These are phyloP conservation scores for Fusarium stilboides DNA, from an alignment of 2,329 filamentous ascomycete species.

Conservation along the genomic window DNA sequence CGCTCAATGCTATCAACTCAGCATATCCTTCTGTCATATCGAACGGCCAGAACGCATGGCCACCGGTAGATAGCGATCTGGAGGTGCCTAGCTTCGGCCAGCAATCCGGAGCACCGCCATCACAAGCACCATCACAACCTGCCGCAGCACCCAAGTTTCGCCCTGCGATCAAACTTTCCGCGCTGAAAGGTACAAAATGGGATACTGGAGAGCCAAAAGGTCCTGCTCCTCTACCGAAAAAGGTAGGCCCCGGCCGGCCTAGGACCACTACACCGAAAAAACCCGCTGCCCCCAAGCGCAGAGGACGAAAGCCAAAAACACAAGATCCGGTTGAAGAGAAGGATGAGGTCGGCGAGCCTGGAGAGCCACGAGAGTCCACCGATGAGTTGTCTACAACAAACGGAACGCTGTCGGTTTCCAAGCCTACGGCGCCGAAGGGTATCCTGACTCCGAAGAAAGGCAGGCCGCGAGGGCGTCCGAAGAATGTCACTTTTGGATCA, in stretches of 20 bases:
- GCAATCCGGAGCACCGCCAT: slow-evolving; percentile 20
- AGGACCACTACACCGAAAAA: slow-evolving; percentile 44
- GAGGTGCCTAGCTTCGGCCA: slow-evolving; percentile 3
- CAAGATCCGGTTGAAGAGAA: slow-evolving; percentile 24
- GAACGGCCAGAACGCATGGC: slow-evolving; percentile 37
- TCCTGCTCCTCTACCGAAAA: slow-evolving; percentile 41
- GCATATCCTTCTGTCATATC: slow-evolving; percentile 52
- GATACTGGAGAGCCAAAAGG: slow-evolving; percentile 51
- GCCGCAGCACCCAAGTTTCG: slow-evolving; percentile 42
- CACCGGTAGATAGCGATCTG: slow-evolving; percentile 23
- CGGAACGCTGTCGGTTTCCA: slow-evolving; percentile 35
- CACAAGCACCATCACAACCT: slow-evolving; percentile 28
- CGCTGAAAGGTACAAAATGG: slow-evolving; percentile 58
- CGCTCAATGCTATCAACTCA: slow-evolving; percentile 52
- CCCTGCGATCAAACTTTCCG: slow-evolving; percentile 57
- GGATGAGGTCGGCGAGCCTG: slow-evolving; percentile 9
- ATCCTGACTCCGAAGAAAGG: slow-evolving; percentile 70
- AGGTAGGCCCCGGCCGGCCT: slow-evolving; percentile 41
- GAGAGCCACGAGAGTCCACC: slow-evolving; percentile 18
- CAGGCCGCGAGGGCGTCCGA: slow-evolving; percentile 58
- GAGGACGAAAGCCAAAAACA: slow-evolving; percentile 45
- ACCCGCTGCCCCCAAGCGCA: slow-evolving; percentile 37
- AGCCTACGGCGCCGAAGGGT: slow-evolving; percentile 61
- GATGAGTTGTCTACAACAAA: slow-evolving; percentile 39
- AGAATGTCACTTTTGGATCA: slow-evolving; percentile 69